Percentiles rank a stretch among this genome's conserved stretches.
Conservation (phyloP, 306 rosid genomes). For the Alnus glutinosa region DNA sequence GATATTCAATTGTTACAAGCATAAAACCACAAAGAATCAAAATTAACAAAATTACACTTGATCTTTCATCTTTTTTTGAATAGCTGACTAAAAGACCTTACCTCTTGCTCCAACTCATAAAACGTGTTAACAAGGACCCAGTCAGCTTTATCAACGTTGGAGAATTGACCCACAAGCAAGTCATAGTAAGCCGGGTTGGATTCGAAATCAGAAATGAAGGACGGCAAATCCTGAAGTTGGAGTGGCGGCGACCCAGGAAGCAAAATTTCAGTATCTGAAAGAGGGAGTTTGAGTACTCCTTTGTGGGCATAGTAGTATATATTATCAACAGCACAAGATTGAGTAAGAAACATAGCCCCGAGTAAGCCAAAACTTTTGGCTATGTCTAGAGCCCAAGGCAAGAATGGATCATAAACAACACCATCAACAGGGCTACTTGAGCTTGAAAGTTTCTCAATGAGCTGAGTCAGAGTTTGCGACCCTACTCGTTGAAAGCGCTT, state of each 20-base stretch:
- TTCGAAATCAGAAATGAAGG: slow-evolving; percentile 33
- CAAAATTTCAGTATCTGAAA: slow-evolving; percentile 26
- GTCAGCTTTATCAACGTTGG: slow-evolving; percentile 50
- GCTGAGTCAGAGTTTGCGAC: slow-evolving; percentile 38
- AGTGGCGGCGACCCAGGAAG: slow-evolving; percentile 50
- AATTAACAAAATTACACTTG: too few relatives aligned
- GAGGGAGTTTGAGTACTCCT: slow-evolving; percentile 39
- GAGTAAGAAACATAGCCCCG: slow-evolving; percentile 55
- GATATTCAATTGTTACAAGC: neutral
- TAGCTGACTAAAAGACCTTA: too few relatives aligned
- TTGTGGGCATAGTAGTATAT: slow-evolving; percentile 36
- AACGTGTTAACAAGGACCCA: slow-evolving; percentile 53
- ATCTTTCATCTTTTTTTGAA: too few relatives aligned
- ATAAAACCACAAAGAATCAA: too few relatives aligned
- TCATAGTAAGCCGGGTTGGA: slow-evolving; percentile 48
- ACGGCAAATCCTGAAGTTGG: slow-evolving; percentile 45
- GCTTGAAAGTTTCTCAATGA: slow-evolving; percentile 34
- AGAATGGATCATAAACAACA: slow-evolving; percentile 48
- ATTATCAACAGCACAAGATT: slow-evolving; percentile 45
- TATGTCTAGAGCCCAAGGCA: slow-evolving; percentile 56
- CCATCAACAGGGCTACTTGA: slow-evolving; percentile 36
- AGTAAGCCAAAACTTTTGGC: slow-evolving; percentile 46
- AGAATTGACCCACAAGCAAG: slow-evolving; percentile 49
- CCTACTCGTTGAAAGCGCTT: slow-evolving; percentile 39
- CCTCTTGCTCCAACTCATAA: slow-evolving; percentile 60